These are phyloP conservation scores for Pestalotiopsis sp. DNA, from an alignment of 2,329 filamentous ascomycete genomes.

Conservation along the genomic window DNA sequence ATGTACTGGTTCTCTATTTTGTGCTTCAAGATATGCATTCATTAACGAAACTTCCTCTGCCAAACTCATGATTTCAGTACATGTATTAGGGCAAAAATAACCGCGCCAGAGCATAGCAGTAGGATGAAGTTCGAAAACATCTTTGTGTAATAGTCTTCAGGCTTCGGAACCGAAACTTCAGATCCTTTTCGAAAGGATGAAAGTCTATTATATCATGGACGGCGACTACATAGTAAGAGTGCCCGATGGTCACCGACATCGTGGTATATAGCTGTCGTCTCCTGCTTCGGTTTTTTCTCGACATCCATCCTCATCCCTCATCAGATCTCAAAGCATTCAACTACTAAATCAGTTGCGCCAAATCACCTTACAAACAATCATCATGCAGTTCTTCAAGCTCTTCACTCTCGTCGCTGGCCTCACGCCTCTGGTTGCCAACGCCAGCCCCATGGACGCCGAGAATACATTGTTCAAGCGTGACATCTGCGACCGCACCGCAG, in stretches of 20 bases:
- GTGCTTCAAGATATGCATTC: too few species aligned
- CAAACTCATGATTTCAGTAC: background rate
- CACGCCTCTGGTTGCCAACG: background rate
- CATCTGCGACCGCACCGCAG: conserved; percentile 1
- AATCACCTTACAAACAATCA: background rate
- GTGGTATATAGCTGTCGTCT: background rate
- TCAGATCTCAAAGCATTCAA: background rate
- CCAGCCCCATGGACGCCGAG: background rate
- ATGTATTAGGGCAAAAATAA: background rate
- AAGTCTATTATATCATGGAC: background rate
- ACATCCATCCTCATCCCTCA: background rate
- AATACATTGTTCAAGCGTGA: background rate
- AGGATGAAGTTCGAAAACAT: background rate
- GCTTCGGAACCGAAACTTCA: background rate
- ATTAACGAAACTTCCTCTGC: too few species aligned
- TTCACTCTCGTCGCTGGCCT: background rate
- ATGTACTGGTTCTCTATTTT: too few species aligned
- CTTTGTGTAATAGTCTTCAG: background rate
- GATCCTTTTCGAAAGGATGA: background rate
- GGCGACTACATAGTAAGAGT: background rate
- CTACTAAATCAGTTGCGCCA: background rate
- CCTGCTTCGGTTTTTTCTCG: background rate
- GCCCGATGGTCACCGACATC: background rate
- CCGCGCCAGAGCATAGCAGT: background rate
- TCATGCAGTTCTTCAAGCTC: conserved; percentile 2